phyloP scores from a whole-genome alignment of 371 early-diverging fungal genomes.

The Chytridium lagenaria region DNA sequence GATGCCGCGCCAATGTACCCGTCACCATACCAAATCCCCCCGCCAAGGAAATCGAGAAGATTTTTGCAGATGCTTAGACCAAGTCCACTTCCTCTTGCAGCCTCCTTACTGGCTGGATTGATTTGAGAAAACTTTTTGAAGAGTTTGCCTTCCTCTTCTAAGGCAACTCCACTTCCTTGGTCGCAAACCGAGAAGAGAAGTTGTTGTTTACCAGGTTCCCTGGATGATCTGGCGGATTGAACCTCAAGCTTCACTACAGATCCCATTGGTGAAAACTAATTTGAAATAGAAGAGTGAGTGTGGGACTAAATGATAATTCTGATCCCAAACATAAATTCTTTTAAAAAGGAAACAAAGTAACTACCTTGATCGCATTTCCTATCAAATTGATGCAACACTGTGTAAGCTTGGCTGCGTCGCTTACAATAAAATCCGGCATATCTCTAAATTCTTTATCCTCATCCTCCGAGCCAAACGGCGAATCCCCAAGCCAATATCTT shows the following conservation, averaged over 20 bases:
- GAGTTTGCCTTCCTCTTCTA: conserved; percentile 1
- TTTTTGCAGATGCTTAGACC: conserved; percentile 81
- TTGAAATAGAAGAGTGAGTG: neutral
- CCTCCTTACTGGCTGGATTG: conserved; percentile 6
- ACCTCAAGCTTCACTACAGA: conserved; percentile 8
- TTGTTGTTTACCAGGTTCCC: neutral
- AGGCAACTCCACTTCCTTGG: neutral
- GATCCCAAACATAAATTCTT: no score
- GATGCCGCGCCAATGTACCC: neutral
- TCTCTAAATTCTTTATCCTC: conserved; percentile 2
- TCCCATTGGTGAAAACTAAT: neutral
- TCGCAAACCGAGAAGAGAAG: conserved; percentile 4
- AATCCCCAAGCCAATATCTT: neutral
- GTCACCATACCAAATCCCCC: conserved; percentile 23
- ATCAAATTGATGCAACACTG: conserved; percentile 11
- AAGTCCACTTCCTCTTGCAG: conserved; percentile 73
- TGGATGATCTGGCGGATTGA: neutral
- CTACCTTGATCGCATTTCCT: conserved; percentile 5
- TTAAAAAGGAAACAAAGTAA: no score
- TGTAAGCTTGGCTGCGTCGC: conserved; percentile 9
- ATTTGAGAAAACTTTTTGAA: conserved; percentile 14
- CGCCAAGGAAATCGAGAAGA: conserved; percentile 63
- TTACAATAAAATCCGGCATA: conserved; percentile 10
- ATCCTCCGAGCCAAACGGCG: neutral
- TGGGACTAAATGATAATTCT: neutral